phyloP scores from a whole-genome alignment of 2,329 filamentous ascomycete genomes.

The Monosporascus sp. region DNA sequence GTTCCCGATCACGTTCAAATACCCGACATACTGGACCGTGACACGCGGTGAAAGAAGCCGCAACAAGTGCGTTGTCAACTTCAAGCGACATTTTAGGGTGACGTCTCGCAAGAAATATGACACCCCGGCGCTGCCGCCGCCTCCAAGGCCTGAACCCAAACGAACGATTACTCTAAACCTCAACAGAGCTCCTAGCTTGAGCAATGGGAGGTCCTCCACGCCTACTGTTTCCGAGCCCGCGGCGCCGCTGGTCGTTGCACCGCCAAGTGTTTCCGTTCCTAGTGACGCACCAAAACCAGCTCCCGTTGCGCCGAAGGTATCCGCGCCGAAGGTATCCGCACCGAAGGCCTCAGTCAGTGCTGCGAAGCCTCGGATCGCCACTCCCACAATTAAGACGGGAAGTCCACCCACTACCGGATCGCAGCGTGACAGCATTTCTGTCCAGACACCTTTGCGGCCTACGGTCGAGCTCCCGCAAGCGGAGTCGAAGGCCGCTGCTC shows the following conservation, averaged over 20 bases:
- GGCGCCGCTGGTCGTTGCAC: neutral
- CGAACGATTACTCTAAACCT: slow-evolving; percentile 29
- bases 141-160: slow-evolving; percentile 21
- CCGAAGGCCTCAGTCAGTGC: slow-evolving; percentile 5
- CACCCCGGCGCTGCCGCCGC: slow-evolving; percentile 7
- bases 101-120: slow-evolving; percentile 22
- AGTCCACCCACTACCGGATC: slow-evolving; percentile 3
- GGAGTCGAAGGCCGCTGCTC: slow-evolving; percentile 12
- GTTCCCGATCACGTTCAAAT: slow-evolving; percentile 40
- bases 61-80: slow-evolving; percentile 17
- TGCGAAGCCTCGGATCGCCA: slow-evolving; percentile 6
- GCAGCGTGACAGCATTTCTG: slow-evolving; percentile 24
- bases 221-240: slow-evolving; percentile 7
- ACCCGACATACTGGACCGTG: slow-evolving; percentile 41
- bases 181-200: slow-evolving; percentile 20
- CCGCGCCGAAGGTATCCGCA: slow-evolving; percentile 2
- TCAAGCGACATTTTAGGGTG: slow-evolving; percentile 21
- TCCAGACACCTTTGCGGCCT: slow-evolving; percentile 20
- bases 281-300: slow-evolving; percentile 3
- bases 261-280: slow-evolving; percentile 3
- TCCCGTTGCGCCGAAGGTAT: slow-evolving; percentile 1
- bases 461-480: slow-evolving; percentile 21
- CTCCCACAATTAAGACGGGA: slow-evolving; percentile 3
- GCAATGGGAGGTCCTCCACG: slow-evolving; percentile 10
- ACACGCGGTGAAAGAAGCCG: slow-evolving; percentile 20